Base-by-base conservation (phyloP, 371 early-diverging fungal genomes). In the Mucor plumbeus region DNA sequence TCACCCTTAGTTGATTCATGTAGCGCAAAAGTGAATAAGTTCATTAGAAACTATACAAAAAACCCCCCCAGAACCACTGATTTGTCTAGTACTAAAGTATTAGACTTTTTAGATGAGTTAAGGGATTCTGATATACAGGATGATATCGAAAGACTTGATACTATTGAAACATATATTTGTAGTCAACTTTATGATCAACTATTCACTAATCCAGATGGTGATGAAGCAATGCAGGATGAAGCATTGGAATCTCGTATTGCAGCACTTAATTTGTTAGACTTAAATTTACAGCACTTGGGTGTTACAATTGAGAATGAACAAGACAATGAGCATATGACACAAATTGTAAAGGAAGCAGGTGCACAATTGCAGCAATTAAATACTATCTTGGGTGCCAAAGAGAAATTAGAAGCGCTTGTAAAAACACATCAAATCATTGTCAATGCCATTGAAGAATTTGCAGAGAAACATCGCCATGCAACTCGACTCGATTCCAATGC, bases 241-340 rank as follows among this genome's bases (percentile, higher is more conserved):
- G 87, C 84, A 47, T 67, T 90, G 13, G 88, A 86, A 48, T 88
- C 90, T 61, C 86, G 88, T 40, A 88, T 90, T 40, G 90, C 89
- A 3, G 91, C 91, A n/a, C 70, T 91, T 13, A 89, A 88, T 56
- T 64, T 89, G 41, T 71, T 90, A 13, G 90, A 87, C 17, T 64
- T 91, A 34, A 71, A 79, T 8, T 68, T 89, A 34, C 77, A 74
- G 0, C 88, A 91, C 61, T 65, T 91, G 50, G 90, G 90, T 0
- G 82, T 90, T 19, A 69, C 79, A 7, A 66, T 83, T 13, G 72
- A 77, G 19, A 74, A 80, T 47, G 71, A 73, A 1, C 71, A 75
- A n/a, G 81, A 85, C 33, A 68, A 66, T 0, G 76, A 71, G 1
- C 72, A 73, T 15, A 76, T 85, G n/a, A 74, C 83, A 3, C 61